A percentile compares a stretch with the other conserved stretches of the same genome.
Evolutionary conservation across 2,329 filamentous ascomycete genomes (phyloP).

Genomic region (Exophiala calicioides): DNA sequence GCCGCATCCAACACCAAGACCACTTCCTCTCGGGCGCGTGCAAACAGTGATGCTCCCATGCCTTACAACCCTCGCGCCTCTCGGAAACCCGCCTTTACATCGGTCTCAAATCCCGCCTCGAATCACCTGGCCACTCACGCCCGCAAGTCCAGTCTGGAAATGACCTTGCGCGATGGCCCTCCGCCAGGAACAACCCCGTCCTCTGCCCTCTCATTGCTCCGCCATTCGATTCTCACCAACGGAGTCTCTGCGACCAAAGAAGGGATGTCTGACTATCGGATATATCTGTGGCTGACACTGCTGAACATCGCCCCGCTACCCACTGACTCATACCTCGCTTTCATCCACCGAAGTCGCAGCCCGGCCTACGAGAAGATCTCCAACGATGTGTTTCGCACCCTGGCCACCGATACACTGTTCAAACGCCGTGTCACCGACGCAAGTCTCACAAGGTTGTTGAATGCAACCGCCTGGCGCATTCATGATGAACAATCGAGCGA

Average conservation of each 20-base stretch:
- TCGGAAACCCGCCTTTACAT: slow-evolving; percentile 30
- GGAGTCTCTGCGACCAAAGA: slow-evolving; percentile 54
- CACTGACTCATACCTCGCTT: slow-evolving; percentile 83
- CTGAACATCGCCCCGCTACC: slow-evolving; percentile 82
- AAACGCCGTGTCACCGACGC: slow-evolving; percentile 93
- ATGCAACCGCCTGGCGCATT: slow-evolving; percentile 91
- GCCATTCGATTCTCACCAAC: slow-evolving; percentile 52
- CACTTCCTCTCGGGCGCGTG: slow-evolving; percentile 50
- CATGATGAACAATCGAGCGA: slow-evolving; percentile 72
- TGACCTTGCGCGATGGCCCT: slow-evolving; percentile 77
- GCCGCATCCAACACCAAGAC: slow-evolving; percentile 32
- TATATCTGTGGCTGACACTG: slow-evolving; percentile 94
- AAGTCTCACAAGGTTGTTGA: slow-evolving; percentile 87
- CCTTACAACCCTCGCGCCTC: slow-evolving; percentile 34
- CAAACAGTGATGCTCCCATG: slow-evolving; percentile 70
- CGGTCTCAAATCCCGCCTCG: slow-evolving; percentile 38
- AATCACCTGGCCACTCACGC: slow-evolving; percentile 49
- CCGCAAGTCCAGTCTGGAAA: slow-evolving; percentile 62
- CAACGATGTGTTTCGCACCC: slow-evolving; percentile 95
- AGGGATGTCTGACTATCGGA: slow-evolving; percentile 79
- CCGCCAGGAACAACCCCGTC: slow-evolving; percentile 62
- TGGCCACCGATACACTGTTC: slow-evolving; percentile 96
- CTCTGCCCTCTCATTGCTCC: slow-evolving; percentile 46
- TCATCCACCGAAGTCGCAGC: slow-evolving; percentile 90
- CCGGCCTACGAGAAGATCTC: slow-evolving; percentile 96